These are phyloP conservation scores for Suhomyces maxii DNA, from an alignment of 1,139 yeast species.

Conservation along the genomic window DNA sequence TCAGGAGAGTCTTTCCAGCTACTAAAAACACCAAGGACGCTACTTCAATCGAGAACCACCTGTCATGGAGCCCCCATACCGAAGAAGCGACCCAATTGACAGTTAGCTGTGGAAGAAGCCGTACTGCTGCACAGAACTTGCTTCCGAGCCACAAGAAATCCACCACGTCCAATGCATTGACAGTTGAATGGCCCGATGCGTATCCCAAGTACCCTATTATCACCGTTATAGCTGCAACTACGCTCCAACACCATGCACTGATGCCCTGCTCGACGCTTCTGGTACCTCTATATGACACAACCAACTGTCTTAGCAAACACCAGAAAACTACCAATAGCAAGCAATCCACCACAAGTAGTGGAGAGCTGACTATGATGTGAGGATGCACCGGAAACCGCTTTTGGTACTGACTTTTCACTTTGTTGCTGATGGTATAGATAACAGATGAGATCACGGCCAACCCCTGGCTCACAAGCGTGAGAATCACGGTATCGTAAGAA, in stretches of 20 bases:
- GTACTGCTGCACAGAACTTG: slow-evolving; percentile 16
- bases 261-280: slow-evolving; percentile 26
- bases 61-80: slow-evolving; percentile 17
- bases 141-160: slow-evolving; percentile 30
- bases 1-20: slow-evolving; percentile 9
- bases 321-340: slow-evolving; percentile 12
- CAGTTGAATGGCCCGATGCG: neutral
- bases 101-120: slow-evolving; percentile 29
- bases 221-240: neutral
- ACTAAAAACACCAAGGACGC: slow-evolving; percentile 5
- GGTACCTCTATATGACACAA: slow-evolving; percentile 19
- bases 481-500: slow-evolving; percentile 27
- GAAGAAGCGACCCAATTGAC: slow-evolving; percentile 27
- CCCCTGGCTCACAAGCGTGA: slow-evolving; percentile 16
- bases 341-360: slow-evolving; percentile 16
- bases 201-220: neutral
- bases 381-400: slow-evolving; percentile 23
- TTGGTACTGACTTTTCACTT: slow-evolving; percentile 16
- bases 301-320: slow-evolving; percentile 18
- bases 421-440: slow-evolving; percentile 14
- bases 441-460: slow-evolving; percentile 16
- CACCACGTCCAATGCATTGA: slow-evolving; percentile 24
- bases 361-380: slow-evolving; percentile 7
- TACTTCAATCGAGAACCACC: slow-evolving; percentile 16
- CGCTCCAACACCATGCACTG: slow-evolving; percentile 16